These are phyloP conservation scores for Pneumocystis oryctolagi DNA, from an alignment of 1,139 yeast genomes.

Conservation along the genomic window DNA sequence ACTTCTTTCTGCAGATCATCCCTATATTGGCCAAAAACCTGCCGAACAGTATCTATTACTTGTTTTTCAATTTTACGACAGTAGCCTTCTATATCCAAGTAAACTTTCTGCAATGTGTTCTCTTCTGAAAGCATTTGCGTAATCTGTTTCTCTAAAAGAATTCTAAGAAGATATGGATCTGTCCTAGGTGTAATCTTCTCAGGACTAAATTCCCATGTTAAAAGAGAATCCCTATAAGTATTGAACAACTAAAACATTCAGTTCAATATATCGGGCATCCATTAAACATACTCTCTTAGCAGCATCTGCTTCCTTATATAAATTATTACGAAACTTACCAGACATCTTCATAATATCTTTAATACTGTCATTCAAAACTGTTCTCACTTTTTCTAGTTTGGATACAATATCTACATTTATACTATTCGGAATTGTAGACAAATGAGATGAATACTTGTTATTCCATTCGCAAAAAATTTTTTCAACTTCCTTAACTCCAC, in stretches of 20 bases:
- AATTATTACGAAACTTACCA: not conserved
- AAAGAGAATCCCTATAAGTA: conserved; percentile 14
- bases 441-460: not conserved
- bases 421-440: not conserved
- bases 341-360: not conserved
- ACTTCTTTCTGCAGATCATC: conserved; percentile 54
- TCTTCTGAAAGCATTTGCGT: conserved; percentile 40
- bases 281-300: not conserved
- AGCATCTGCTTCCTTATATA: not conserved
- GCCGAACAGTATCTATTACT: conserved; percentile 73
- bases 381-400: not conserved
- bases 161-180: conserved; percentile 72
- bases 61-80: conserved; percentile 82
- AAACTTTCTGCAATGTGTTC: conserved; percentile 75
- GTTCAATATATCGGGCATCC: conserved; percentile 10
- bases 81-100: conserved; percentile 67
- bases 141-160: conserved; percentile 50
- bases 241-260: not conserved
- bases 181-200: conserved; percentile 31
- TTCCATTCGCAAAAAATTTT: conserved; percentile 8
- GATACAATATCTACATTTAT: not conserved
- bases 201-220: conserved; percentile 21
- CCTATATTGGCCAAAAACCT: conserved; percentile 59
- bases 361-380: not conserved
- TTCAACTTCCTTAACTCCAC: conserved; percentile 23